Conservation (phyloP, 352 stramenopile species). For the Globisporangium irregulare region DNA sequence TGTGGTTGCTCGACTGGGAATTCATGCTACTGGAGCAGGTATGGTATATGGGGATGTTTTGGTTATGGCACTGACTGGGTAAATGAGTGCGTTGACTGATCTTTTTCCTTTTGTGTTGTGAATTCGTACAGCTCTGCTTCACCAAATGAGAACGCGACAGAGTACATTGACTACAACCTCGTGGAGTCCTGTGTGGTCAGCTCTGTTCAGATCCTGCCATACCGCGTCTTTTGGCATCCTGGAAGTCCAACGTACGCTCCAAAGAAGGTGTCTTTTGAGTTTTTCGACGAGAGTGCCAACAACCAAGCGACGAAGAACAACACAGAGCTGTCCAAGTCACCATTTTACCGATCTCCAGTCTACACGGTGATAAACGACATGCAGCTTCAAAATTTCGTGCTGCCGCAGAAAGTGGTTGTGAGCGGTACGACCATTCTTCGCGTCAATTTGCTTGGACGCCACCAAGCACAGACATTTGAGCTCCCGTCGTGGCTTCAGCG, state of each 20-base stretch:
- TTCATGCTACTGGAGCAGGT: slow-evolving; percentile 86
- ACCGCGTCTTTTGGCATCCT: slow-evolving; percentile 79
- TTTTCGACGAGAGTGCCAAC: slow-evolving; percentile 32
- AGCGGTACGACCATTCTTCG: slow-evolving; percentile 45
- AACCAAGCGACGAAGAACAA: background rate
- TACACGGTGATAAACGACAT: slow-evolving; percentile 73
- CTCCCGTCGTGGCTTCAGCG: slow-evolving; percentile 46
- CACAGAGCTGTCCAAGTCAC: background rate
- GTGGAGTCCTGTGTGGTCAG: slow-evolving; percentile 55
- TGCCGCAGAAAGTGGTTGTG: slow-evolving; percentile 46
- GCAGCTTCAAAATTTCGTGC: slow-evolving; percentile 56
- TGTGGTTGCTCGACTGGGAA: slow-evolving; percentile 72
- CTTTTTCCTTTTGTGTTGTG: background rate
- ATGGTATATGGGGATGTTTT: slow-evolving; percentile 2
- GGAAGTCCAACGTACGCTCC: slow-evolving; percentile 72
- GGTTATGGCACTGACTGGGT: background rate
- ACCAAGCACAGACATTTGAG: slow-evolving; percentile 74
- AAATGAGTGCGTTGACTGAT: background rate
- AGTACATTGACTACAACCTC: slow-evolving; percentile 77
- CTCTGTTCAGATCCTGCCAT: slow-evolving; percentile 67
- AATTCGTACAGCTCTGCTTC: slow-evolving; percentile 49
- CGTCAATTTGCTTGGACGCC: slow-evolving; percentile 60
- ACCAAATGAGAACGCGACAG: slow-evolving; percentile 43
- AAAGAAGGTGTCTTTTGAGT: slow-evolving; percentile 65
- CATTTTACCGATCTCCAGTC: slow-evolving; percentile 54